phyloP scores from a whole-genome alignment of 164 flowering plant species.

The Dillenia suffruticosa region DNA sequence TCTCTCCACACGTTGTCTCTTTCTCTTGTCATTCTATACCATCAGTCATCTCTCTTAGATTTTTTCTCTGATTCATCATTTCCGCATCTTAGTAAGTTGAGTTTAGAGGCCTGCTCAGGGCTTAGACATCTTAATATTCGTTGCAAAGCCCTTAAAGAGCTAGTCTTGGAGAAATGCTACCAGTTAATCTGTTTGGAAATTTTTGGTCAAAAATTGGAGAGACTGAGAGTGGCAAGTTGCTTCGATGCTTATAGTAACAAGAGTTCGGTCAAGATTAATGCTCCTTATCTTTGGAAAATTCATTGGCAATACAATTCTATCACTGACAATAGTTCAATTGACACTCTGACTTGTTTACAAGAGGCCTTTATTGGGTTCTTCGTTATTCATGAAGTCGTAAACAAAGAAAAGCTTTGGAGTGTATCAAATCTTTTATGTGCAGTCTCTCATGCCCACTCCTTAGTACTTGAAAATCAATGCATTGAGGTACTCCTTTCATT shows the following conservation, averaged over 20 bases:
- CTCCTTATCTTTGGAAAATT: conserved; percentile 24
- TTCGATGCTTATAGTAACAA: conserved; percentile 18
- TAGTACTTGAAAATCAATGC: conserved; percentile 28
- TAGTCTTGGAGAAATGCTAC: conserved; percentile 29
- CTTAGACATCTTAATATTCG: conserved; percentile 29
- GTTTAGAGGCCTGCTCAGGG: conserved; percentile 33
- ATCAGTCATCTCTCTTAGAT: conserved; percentile 30
- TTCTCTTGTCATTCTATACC: conserved; percentile 16
- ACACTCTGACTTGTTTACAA: conserved; percentile 17
- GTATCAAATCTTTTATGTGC: conserved; percentile 30
- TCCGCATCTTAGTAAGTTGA: conserved; percentile 35
- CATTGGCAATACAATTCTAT: conserved; percentile 36
- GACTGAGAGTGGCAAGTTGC: conserved; percentile 26
- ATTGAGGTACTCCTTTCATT: conserved; percentile 33
- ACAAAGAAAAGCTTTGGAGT: conserved; percentile 17
- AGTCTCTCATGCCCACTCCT: conserved; percentile 23
- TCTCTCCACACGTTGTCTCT: conserved; percentile 30
- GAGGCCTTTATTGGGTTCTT: conserved; percentile 37
- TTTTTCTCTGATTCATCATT: conserved; percentile 39
- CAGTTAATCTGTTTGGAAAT: conserved; percentile 34
- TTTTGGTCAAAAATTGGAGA: conserved; percentile 27
- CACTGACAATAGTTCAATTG: conserved; percentile 16
- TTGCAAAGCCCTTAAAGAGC: conserved; percentile 28
- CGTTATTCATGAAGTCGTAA: conserved; percentile 11
- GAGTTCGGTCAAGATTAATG: conserved; percentile 35